Evolutionary conservation across 495 filamentous ascomycete species (phyloP).

Genomic region (Aspergillus homomorphus): DNA sequence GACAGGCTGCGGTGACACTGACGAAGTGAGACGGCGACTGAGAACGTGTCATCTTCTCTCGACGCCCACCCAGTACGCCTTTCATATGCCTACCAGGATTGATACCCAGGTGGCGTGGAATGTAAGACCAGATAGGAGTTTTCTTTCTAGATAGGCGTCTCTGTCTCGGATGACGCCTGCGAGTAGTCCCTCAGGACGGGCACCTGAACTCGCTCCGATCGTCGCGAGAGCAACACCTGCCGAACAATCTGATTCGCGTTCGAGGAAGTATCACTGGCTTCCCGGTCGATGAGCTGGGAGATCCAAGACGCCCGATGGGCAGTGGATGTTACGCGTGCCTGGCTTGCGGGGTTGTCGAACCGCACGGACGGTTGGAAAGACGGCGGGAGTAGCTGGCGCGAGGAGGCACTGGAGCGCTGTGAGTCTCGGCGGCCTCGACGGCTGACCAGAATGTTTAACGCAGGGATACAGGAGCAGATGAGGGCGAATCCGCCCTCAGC

Average conservation of each 20-base stretch:
- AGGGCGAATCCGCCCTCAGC: slow-evolving; percentile 2
- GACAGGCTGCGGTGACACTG: no score
- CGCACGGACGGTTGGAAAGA: background rate
- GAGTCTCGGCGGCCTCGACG: background rate
- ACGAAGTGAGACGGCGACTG: no score
- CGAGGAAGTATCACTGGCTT: background rate
- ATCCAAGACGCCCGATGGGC: background rate
- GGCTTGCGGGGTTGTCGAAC: background rate
- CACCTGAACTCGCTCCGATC: background rate
- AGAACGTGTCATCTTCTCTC: no score
- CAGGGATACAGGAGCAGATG: slow-evolving; percentile 3
- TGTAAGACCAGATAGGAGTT: no score
- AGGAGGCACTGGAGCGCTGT: background rate
- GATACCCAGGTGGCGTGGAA: no score
- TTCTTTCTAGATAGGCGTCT: no score
- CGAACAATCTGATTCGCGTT: background rate
- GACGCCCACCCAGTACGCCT: no score
- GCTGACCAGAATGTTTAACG: background rate
- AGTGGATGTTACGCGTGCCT: background rate
- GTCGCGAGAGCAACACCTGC: background rate
- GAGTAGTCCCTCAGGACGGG: background rate
- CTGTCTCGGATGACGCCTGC: background rate
- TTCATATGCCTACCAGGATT: no score
- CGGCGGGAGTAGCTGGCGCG: background rate
- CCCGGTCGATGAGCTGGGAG: background rate